Evolutionary conservation across 257 asterid species (phyloP), one percentile per base, ranked within the genome.

Genomic region (Solanum sejunctum): DNA sequence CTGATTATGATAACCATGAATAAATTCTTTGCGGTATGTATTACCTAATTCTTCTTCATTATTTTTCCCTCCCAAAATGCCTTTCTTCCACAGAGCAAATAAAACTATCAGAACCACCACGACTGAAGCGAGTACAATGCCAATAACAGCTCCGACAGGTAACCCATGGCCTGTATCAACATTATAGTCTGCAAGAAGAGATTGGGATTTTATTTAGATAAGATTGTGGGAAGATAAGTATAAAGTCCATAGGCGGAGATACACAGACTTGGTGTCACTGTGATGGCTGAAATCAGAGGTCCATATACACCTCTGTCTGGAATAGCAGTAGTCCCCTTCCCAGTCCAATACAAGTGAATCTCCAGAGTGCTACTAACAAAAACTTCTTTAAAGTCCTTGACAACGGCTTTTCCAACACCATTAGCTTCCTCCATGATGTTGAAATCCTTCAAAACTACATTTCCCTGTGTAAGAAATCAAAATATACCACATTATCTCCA

Each of bases 341-440:
- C 99, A 3, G 89, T 88, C 99, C 99, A 96, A 91, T 91, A 96
- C 89, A 96, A 92, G 90, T 96, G 99, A 83, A 96, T 93, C 84
- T 93, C 98, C 77, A 96, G 87, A 61, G 97, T 94, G 86, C 93
- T 91, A 63, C 94, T 93, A 73, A 96, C 97, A 17, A 11, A 2
- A 60, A 87, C 89, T 26, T 87, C 55, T 4, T 86, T 52, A 71
- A 94, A 94, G 10, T 91, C 94, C 85, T n/a, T 26, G 61, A 54
- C n/a, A 58, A 91, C 90, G 45, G 93, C 98, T 63, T 57, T 88
- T 26, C 98, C 92, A 85, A 89, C 92, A 70, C 98, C 98, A 0
- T 84, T 87, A 61, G 99, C 99, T 81, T 87, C 78, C 83, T 90
- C 89, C 49, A 87, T 85, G 41, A 96, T 92, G 84, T 96, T 92